A percentile compares a stretch with the other conserved stretches of the same genome.
phyloP scores from a whole-genome alignment of 495 filamentous ascomycete genomes.

The Penicillium alfredii region DNA sequence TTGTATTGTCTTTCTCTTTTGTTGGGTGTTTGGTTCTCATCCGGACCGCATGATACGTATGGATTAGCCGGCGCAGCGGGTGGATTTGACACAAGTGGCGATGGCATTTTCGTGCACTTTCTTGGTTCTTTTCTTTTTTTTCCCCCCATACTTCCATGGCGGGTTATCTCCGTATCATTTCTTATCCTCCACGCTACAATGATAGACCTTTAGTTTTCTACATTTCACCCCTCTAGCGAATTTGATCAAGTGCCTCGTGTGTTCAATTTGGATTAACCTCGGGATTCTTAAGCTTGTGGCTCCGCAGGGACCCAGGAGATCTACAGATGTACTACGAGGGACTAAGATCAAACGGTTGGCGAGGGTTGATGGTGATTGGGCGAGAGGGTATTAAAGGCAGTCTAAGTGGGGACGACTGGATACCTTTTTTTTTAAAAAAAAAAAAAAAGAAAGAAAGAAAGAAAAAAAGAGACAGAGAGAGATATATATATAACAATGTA shows the following conservation, averaged over 20 bases:
- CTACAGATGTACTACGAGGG: no score
- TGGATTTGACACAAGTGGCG: slow-evolving; percentile 1
- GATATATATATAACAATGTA: no score
- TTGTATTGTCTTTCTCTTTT: background rate
- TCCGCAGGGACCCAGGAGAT: no score
- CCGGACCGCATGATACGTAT: slow-evolving; percentile 14
- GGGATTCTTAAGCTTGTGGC: no score
- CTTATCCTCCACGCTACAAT: background rate
- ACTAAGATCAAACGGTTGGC: background rate
- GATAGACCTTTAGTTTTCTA: no score
- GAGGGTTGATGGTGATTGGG: background rate
- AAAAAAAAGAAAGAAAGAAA: background rate
- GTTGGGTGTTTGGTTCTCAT: slow-evolving; percentile 4
- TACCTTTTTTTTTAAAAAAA: background rate
- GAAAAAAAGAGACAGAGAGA: no score
- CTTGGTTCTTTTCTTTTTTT: background rate
- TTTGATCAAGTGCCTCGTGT: no score
- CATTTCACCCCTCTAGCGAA: no score
- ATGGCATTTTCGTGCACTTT: no score
- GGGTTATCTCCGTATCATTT: background rate
- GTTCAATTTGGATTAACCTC: no score
- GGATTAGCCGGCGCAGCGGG: slow-evolving; percentile 21
- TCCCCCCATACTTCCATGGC: background rate
- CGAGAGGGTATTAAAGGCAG: background rate
- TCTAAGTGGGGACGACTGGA: background rate